A percentile compares a stretch with the other conserved stretches of the same genome.
Conservation (phyloP, 2,329 filamentous ascomycete species). For the Calonectria hongkongensis region DNA sequence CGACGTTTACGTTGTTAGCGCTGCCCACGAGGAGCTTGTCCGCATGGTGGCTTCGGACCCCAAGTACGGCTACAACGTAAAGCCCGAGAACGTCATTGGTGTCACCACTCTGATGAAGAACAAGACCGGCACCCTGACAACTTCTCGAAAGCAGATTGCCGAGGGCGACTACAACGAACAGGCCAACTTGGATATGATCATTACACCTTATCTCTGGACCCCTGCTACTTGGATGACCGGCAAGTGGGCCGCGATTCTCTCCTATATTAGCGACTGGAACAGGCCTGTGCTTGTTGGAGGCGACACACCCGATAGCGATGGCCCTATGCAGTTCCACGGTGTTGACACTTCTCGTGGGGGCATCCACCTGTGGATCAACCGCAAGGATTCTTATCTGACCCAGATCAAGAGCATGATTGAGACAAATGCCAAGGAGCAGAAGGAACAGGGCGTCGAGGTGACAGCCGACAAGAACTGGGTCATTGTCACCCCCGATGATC, state of each 20-base stretch:
- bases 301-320: constrained; percentile 66
- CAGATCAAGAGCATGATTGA: constrained; percentile 62
- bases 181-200: constrained; percentile 62
- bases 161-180: constrained; percentile 59
- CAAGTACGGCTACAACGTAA: constrained; percentile 67
- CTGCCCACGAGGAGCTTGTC: constrained; percentile 66
- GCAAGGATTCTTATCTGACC: constrained; percentile 59
- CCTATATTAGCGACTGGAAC: constrained; percentile 66
- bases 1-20: constrained; percentile 65
- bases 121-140: constrained; percentile 56
- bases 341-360: constrained; percentile 65
- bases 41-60: constrained; percentile 67
- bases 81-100: constrained; percentile 65
- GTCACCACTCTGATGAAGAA: constrained; percentile 62
- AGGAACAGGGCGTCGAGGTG: constrained; percentile 59
- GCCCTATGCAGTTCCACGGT: constrained; percentile 66
- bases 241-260: constrained; percentile 65
- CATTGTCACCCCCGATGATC: constrained; percentile 54
- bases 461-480: constrained; percentile 68
- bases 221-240: constrained; percentile 66
- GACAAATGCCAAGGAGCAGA: constrained; percentile 59
- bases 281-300: constrained; percentile 64
- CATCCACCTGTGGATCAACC: constrained; percentile 65
- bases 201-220: constrained; percentile 65
- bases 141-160: constrained; percentile 63